A percentile compares a stretch with the other conserved stretches of the same genome.
Conservation (phyloP, 2,329 filamentous ascomycete species). For the Colletotrichum agaves region DNA sequence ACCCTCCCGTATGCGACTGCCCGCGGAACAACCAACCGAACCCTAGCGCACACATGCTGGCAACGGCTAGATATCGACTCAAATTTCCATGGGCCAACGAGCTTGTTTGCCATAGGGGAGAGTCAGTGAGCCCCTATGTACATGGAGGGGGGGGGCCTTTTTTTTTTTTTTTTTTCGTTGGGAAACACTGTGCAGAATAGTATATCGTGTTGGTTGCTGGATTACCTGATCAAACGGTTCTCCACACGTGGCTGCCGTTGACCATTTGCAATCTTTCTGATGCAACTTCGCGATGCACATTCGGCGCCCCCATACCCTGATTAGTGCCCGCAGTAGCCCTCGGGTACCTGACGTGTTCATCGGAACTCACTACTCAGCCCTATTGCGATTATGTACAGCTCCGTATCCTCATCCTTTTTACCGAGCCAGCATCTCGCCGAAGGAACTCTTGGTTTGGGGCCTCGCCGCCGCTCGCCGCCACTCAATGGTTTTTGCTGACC, state of each 20-base stretch:
- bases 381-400: conserved; percentile 34
- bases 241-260: conserved; percentile 26
- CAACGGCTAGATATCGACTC: conserved; percentile 18
- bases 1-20: conserved; percentile 21
- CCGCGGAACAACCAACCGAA: conserved; percentile 30
- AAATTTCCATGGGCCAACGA: not conserved
- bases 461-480: not conserved
- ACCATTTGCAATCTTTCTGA: conserved; percentile 5
- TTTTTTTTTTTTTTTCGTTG: not conserved
- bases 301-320: not conserved
- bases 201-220: not conserved
- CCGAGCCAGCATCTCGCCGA: conserved; percentile 2
- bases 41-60: conserved; percentile 23
- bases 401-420: conserved; percentile 23
- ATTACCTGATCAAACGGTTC: conserved; percentile 26
- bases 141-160: not conserved
- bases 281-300: conserved; percentile 33
- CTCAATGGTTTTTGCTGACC: not conserved
- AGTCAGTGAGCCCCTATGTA: conserved; percentile 1
- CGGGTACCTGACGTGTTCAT: conserved; percentile 36
- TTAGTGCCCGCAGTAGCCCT: conserved; percentile 29
- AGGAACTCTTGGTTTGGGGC: not conserved
- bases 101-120: not conserved
- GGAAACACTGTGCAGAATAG: conserved; percentile 1
- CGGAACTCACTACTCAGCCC: conserved; percentile 34